Percentiles rank a stretch among this genome's conserved stretches.
These are phyloP conservation scores for Hypoxylon sp. DNA, from an alignment of 2,329 filamentous ascomycete genomes.

Conservation along the genomic window DNA sequence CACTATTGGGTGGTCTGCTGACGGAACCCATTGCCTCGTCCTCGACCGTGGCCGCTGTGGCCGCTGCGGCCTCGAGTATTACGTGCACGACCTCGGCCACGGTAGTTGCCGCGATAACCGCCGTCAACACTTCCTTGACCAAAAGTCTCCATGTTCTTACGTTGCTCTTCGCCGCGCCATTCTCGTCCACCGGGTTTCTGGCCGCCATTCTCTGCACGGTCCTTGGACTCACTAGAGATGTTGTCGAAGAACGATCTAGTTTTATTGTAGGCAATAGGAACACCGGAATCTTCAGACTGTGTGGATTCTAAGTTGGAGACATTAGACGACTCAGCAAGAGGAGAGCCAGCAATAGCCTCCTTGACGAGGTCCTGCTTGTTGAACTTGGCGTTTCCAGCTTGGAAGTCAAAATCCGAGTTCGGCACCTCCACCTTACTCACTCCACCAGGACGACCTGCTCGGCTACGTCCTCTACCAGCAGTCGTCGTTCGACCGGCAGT, in stretches of 20 bases:
- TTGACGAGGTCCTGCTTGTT: constrained; percentile 88
- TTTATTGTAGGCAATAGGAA: constrained; percentile 80
- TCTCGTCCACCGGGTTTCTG: constrained; percentile 82
- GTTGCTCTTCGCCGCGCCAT: constrained; percentile 92
- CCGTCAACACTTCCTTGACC: constrained; percentile 95
- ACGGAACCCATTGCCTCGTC: constrained; percentile 49
- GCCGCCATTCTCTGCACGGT: constrained; percentile 79
- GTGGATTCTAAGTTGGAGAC: constrained; percentile 53
- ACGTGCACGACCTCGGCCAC: constrained; percentile 78
- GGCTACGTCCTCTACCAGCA: constrained; percentile 56
- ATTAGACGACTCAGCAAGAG: constrained; percentile 65
- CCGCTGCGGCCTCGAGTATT: constrained; percentile 53
- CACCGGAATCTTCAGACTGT: constrained; percentile 50
- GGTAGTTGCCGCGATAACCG: constrained; percentile 78
- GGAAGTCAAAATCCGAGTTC: constrained; percentile 92
- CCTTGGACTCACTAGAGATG: constrained; percentile 93
- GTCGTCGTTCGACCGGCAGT: constrained; percentile 36
- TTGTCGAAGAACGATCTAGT: constrained; percentile 96
- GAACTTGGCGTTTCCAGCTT: constrained; percentile 86
- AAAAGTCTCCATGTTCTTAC: constrained; percentile 97
- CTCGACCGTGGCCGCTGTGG: constrained; percentile 44
- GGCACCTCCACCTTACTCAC: constrained; percentile 86
- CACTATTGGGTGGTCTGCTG: constrained; percentile 42
- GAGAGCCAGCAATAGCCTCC: constrained; percentile 86
- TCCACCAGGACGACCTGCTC: constrained; percentile 57